Percentiles rank a stretch among this genome's conserved stretches.
These are phyloP conservation scores for Omphalea diandra DNA, from an alignment of 441 rosid species.

Conservation along the genomic window DNA sequence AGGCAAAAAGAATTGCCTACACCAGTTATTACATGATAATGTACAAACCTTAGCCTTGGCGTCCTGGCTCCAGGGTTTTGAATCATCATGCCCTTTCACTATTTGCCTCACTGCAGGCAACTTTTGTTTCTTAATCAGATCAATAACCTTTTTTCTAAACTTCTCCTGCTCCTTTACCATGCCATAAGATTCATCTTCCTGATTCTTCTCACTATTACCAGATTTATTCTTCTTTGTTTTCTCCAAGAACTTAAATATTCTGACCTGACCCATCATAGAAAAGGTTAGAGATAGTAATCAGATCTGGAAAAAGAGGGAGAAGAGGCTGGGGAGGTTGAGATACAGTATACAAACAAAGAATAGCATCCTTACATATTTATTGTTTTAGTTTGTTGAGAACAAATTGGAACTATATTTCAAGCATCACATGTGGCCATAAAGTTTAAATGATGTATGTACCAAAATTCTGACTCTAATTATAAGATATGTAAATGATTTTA, in stretches of 20 bases:
- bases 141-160: slow-evolving; percentile 63
- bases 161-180: slow-evolving; percentile 47
- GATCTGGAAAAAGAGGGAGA: slow-evolving; percentile 5
- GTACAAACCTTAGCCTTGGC: slow-evolving; percentile 73
- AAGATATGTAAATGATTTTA: background rate
- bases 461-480: background rate
- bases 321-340: background rate
- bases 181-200: slow-evolving; percentile 42
- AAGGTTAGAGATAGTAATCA: background rate
- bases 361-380: slow-evolving; percentile 1
- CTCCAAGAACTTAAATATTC: slow-evolving; percentile 70
- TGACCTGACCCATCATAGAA: slow-evolving; percentile 46
- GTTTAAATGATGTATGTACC: background rate
- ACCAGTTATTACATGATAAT: slow-evolving; percentile 19
- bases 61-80: slow-evolving; percentile 77
- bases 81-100: slow-evolving; percentile 63
- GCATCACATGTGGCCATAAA: background rate
- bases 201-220: slow-evolving; percentile 33
- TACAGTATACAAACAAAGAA: background rate
- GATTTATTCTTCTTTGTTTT: slow-evolving; percentile 61
- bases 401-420: slow-evolving; percentile 2
- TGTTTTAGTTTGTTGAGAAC: slow-evolving; percentile 8
- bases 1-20: background rate
- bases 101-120: slow-evolving; percentile 68
- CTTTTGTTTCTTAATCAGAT: slow-evolving; percentile 77